A percentile compares a stretch with the other conserved stretches of the same genome.
phyloP scores from a whole-genome alignment of 495 filamentous ascomycete species.

The Penicillium simplicissimum region DNA sequence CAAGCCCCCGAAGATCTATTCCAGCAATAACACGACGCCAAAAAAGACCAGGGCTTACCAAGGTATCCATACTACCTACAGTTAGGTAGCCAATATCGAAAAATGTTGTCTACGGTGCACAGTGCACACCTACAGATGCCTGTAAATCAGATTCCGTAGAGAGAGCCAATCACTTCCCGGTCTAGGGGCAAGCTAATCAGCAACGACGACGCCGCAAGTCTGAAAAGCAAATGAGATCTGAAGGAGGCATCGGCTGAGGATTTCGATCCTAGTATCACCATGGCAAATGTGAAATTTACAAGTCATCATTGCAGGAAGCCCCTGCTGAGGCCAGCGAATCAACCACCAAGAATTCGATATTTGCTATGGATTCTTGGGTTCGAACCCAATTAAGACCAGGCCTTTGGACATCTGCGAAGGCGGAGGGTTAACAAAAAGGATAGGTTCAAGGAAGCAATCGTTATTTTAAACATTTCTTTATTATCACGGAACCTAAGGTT shows the following conservation, averaged over 20 bases:
- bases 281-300: not conserved
- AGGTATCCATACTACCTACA: no score
- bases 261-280: not conserved
- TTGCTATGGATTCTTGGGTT: not conserved
- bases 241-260: not conserved
- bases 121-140: no score
- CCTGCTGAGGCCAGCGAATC: not conserved
- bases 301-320: not conserved
- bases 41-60: not conserved
- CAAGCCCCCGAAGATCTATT: not conserved
- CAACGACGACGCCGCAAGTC: not conserved
- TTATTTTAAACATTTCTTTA: not conserved
- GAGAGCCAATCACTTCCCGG: not conserved
- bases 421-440: not conserved
- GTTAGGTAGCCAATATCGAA: not conserved
- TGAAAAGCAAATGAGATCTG: not conserved
- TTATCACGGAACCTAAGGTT: no score
- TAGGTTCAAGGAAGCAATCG: not conserved
- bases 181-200: not conserved
- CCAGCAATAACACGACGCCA: not conserved
- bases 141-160: no score
- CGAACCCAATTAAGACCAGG: not conserved
- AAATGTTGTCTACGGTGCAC: no score
- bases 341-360: not conserved
- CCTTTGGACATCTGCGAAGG: not conserved